Percentiles rank a stretch among this genome's conserved stretches.
phyloP scores from a whole-genome alignment of 768 basidiomycete genomes.

The Pisolithus marmoratus region DNA sequence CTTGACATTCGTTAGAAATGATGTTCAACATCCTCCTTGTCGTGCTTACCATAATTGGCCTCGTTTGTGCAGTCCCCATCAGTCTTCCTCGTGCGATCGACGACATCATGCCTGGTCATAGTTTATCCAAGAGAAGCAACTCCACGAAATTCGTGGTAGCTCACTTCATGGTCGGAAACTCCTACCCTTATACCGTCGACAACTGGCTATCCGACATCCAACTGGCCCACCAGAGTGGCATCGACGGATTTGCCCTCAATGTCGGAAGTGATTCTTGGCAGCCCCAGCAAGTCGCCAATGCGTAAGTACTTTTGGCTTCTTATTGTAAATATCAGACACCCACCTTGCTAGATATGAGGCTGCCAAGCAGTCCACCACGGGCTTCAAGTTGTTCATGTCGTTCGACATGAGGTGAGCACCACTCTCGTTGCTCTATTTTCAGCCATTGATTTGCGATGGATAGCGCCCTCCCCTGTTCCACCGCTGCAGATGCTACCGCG shows the following conservation, averaged over 20 bases:
- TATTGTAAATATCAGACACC: conserved; percentile 1
- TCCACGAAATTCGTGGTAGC: conserved; percentile 45
- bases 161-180: conserved; percentile 61
- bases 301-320: conserved; percentile 35
- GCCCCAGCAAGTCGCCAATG: conserved; percentile 52
- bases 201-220: conserved; percentile 46
- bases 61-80: conserved; percentile 13
- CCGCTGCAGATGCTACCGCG: conserved; percentile 39
- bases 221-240: conserved; percentile 51
- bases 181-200: conserved; percentile 48
- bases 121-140: conserved; percentile 10
- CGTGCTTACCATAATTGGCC: conserved; percentile 3
- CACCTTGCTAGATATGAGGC: conserved; percentile 43
- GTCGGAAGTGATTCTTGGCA: conserved; percentile 64
- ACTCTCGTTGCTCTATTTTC: not conserved
- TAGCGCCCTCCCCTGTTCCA: conserved; percentile 52
- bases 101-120: not conserved
- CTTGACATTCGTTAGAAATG: conserved; percentile 10
- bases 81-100: not conserved
- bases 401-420: conserved; percentile 68
- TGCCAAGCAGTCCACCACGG: conserved; percentile 43
- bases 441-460: not conserved
- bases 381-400: conserved; percentile 72
- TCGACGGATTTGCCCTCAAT: conserved; percentile 71
- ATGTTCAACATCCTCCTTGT: conserved; percentile 9